phyloP scores from a whole-genome alignment of 352 stramenopile species.

The Phytophthora capsici region DNA sequence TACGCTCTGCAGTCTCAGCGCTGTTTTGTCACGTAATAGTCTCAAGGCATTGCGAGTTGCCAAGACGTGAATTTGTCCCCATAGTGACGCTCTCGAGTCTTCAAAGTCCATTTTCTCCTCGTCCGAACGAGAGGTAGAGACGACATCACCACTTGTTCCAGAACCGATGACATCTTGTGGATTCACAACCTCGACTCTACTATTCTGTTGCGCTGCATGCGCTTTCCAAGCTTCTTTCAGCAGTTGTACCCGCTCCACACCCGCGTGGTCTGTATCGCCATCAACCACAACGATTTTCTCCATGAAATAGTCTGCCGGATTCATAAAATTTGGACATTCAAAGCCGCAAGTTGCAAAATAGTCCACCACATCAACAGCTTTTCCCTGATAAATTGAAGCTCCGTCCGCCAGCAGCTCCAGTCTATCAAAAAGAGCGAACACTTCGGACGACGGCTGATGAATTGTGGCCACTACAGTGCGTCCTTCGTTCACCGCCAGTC shows the following conservation, averaged over 20 bases:
- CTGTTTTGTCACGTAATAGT: constrained; percentile 52
- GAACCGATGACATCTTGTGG: constrained; percentile 20
- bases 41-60: constrained; percentile 48
- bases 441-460: constrained; percentile 76
- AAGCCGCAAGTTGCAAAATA: constrained; percentile 46
- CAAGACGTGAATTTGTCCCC: constrained; percentile 51
- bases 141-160: not conserved
- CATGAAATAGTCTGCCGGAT: constrained; percentile 62
- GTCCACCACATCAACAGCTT: constrained; percentile 36
- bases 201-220: not conserved
- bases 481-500: constrained; percentile 70
- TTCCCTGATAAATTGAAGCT: constrained; percentile 48
- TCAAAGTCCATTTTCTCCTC: constrained; percentile 18
- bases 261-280: constrained; percentile 36
- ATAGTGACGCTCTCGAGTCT: constrained; percentile 32
- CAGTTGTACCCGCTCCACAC: constrained; percentile 23
- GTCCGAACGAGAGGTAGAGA: not conserved
- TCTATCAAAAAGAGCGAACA: constrained; percentile 53
- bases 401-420: constrained; percentile 55
- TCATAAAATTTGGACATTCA: constrained; percentile 57
- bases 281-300: constrained; percentile 61
- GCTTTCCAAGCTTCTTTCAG: constrained; percentile 34
- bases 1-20: constrained; percentile 36
- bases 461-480: constrained; percentile 89
- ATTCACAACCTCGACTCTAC: constrained; percentile 27